phyloP scores from a whole-genome alignment of 306 rosid species.

The Macrotyloma uniflorum region DNA sequence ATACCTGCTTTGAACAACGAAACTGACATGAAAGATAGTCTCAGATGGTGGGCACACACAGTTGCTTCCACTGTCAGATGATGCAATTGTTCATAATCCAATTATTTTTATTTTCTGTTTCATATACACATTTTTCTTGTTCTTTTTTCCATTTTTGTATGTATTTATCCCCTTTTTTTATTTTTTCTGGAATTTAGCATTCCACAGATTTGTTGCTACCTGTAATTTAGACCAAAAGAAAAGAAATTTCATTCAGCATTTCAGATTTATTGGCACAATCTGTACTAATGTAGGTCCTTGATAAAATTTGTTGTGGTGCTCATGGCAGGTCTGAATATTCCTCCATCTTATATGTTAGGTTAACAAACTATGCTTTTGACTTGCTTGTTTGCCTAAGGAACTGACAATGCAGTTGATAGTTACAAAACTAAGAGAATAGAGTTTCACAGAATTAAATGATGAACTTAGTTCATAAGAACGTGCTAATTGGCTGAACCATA shows the following conservation, averaged over 20 bases:
- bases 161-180: constrained; percentile 8
- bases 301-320: neutral
- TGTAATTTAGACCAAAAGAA: neutral
- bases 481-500: neutral
- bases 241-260: constrained; percentile 32
- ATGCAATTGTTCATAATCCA: constrained; percentile 25
- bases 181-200: neutral
- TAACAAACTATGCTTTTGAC: neutral
- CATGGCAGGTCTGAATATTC: neutral
- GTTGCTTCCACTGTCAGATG: constrained; percentile 89
- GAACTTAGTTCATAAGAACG: neutral
- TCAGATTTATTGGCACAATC: neutral
- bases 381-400: constrained; percentile 6
- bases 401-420: neutral
- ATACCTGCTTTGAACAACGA: constrained; percentile 64
- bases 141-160: neutral
- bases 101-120: neutral
- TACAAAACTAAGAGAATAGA: neutral
- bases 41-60: constrained; percentile 83
- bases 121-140: neutral
- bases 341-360: neutral
- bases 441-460: neutral
- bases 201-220: constrained; percentile 3
- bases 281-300: neutral
- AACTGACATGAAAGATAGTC: constrained; percentile 68